A percentile compares a stretch with the other conserved stretches of the same genome.
These are phyloP conservation scores for Grifola frondosa DNA, from an alignment of 1,284 basidiomycete genomes.

Conservation along the genomic window DNA sequence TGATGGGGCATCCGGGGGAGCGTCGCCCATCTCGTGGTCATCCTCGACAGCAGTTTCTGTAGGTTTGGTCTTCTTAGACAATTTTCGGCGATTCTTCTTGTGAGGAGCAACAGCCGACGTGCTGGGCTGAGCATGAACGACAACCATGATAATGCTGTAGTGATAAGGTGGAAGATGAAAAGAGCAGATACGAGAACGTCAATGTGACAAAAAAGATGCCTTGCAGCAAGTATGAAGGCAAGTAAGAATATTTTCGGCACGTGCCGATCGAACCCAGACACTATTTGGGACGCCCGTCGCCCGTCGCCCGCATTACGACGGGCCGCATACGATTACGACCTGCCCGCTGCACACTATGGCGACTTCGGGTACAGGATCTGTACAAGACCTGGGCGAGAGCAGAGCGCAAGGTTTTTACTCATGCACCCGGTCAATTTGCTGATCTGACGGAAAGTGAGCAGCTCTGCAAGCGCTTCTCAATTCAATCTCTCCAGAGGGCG, in stretches of 20 bases:
- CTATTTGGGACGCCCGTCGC: too few relatives aligned
- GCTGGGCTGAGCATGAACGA: slow-evolving; percentile 42
- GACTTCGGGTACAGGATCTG: slow-evolving; percentile 16
- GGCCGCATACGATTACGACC: too few relatives aligned
- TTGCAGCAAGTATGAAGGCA: slow-evolving; percentile 14
- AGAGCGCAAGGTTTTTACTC: slow-evolving; percentile 31
- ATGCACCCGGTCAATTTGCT: slow-evolving; percentile 7
- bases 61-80: slow-evolving; percentile 40
- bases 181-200: background rate
- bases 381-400: slow-evolving; percentile 30
- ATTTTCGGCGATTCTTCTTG: slow-evolving; percentile 58
- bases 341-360: slow-evolving; percentile 11
- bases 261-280: slow-evolving; percentile 14
- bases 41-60: slow-evolving; percentile 18
- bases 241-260: slow-evolving; percentile 18
- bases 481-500: slow-evolving; percentile 41
- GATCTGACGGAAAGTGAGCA: slow-evolving; percentile 26
- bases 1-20: slow-evolving; percentile 2
- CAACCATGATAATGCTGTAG: slow-evolving; percentile 63
- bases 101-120: slow-evolving; percentile 31
- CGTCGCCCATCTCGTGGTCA: slow-evolving; percentile 42
- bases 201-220: slow-evolving; percentile 8
- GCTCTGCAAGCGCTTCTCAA: slow-evolving; percentile 53
- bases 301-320: too few relatives aligned
- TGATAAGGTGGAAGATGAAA: background rate